These are phyloP conservation scores for Malassezia nana DNA, from an alignment of 1,284 basidiomycete species.

Conservation along the genomic window DNA sequence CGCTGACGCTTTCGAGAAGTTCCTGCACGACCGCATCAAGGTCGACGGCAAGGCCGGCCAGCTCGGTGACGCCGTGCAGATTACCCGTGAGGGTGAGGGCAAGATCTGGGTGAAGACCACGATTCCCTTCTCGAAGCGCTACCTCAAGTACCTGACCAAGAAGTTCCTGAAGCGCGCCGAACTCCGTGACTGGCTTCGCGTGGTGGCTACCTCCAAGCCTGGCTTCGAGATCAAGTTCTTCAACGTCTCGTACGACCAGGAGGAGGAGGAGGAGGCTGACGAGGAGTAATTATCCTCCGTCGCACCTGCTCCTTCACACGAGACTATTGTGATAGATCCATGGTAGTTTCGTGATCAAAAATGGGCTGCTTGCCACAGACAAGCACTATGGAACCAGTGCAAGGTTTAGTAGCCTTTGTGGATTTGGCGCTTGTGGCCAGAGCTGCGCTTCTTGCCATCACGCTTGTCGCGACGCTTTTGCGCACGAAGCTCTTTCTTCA, in stretches of 20 bases:
- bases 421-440: conserved; percentile 3
- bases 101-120: conserved; percentile 50
- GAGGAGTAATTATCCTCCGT: conserved; percentile 15
- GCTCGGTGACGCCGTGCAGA: conserved; percentile 51
- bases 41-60: conserved; percentile 59
- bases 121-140: conserved; percentile 50
- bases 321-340: background rate
- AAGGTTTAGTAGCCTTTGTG: conserved; percentile 15
- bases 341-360: conserved; percentile 1
- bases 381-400: background rate
- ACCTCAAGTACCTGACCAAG: conserved; percentile 52
- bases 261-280: conserved; percentile 28
- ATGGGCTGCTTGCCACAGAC: background rate
- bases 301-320: background rate
- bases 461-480: conserved; percentile 38
- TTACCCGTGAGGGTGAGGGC: conserved; percentile 50
- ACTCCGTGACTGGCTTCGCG: conserved; percentile 49
- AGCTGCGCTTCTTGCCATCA: conserved; percentile 42
- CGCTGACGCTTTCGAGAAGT: conserved; percentile 80
- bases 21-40: conserved; percentile 86
- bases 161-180: conserved; percentile 48
- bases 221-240: conserved; percentile 50
- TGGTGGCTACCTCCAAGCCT: conserved; percentile 50
- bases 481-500: conserved; percentile 47
- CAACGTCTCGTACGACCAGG: conserved; percentile 48